These are phyloP conservation scores for Phanerochaete sordida DNA, from an alignment of 768 basidiomycete genomes.

Conservation along the genomic window DNA sequence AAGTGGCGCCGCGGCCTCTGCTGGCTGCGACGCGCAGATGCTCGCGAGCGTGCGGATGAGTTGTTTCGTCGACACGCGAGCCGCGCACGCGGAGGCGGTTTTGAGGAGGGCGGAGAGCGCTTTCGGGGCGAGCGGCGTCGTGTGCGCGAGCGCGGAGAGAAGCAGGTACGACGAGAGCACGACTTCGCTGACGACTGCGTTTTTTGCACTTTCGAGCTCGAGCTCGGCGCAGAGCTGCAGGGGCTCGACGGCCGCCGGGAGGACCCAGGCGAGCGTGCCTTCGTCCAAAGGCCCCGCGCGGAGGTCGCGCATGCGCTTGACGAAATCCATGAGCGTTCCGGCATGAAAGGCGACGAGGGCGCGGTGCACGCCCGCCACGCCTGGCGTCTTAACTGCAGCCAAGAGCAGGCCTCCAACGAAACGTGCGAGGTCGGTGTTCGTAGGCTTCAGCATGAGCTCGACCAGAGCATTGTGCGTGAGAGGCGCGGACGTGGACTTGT, in stretches of 20 bases:
- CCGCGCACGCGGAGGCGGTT: slow-evolving; percentile 49
- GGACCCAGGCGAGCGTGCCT: slow-evolving; percentile 57
- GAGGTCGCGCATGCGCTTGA: slow-evolving; percentile 31
- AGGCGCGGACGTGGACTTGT: slow-evolving; percentile 73
- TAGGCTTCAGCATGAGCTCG: slow-evolving; percentile 61
- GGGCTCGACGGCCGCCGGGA: slow-evolving; percentile 63
- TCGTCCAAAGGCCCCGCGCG: slow-evolving; percentile 53
- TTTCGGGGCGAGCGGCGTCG: slow-evolving; percentile 51
- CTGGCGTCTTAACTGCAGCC: slow-evolving; percentile 38
- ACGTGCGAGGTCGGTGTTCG: slow-evolving; percentile 64
- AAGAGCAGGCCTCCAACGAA: slow-evolving; percentile 69
- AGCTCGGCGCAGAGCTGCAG: slow-evolving; percentile 30
- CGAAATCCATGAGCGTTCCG: slow-evolving; percentile 74
- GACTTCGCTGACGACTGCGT: slow-evolving; percentile 40
- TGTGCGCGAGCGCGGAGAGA: slow-evolving; percentile 65
- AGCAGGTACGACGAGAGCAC: slow-evolving; percentile 72
- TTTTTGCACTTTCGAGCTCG: slow-evolving; percentile 10
- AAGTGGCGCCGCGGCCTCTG: slow-evolving; percentile 38
- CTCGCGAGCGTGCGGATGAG: slow-evolving; percentile 64
- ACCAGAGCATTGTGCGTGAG: slow-evolving; percentile 73
- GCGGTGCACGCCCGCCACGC: slow-evolving; percentile 41
- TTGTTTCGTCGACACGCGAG: slow-evolving; percentile 48
- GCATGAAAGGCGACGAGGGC: slow-evolving; percentile 81
- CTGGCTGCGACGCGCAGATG: slow-evolving; percentile 60
- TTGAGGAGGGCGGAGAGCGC: slow-evolving; percentile 59